Percentiles rank a stretch among this genome's conserved stretches.
These are phyloP conservation scores for Xylaria sp. DNA, from an alignment of 2,329 filamentous ascomycete genomes.

Conservation along the genomic window DNA sequence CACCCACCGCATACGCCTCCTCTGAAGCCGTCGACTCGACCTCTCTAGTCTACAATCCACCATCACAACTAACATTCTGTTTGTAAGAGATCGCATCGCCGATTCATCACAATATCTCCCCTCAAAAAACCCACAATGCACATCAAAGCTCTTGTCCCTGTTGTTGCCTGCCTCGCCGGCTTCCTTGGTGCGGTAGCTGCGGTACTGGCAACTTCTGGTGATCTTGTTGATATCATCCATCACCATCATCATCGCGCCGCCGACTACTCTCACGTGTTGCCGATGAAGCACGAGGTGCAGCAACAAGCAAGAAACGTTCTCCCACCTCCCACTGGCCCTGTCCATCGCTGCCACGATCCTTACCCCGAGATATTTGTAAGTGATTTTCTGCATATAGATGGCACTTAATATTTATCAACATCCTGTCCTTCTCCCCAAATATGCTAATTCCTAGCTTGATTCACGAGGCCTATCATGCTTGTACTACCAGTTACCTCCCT, in stretches of 20 bases:
- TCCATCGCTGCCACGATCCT: conserved; percentile 42
- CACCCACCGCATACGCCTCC: background rate
- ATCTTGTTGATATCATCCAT: background rate
- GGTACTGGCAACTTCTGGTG: conserved; percentile 16
- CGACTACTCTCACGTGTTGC: background rate
- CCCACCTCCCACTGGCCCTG: conserved; percentile 22
- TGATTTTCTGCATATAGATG: background rate
- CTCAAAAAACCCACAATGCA: conserved; percentile 24
- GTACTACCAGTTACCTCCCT: background rate
- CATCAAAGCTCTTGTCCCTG: background rate
- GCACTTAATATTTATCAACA: background rate
- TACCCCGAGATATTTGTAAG: conserved; percentile 38
- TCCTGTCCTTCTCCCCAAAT: background rate
- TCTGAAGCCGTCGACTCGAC: background rate
- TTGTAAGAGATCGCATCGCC: background rate
- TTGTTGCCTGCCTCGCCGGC: conserved; percentile 21
- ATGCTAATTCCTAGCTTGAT: background rate
- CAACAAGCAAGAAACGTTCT: conserved; percentile 7
- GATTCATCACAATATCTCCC: background rate
- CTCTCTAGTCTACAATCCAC: background rate
- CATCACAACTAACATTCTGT: too few species aligned
- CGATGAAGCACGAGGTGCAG: background rate
- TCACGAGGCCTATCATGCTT: background rate
- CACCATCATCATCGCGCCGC: background rate
- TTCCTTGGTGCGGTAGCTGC: conserved; percentile 17